Evolutionary conservation across 2,329 filamentous ascomycete species (phyloP), one percentile per base, ranked within the genome.

Genomic region (Hirsutella minnesotensis): DNA sequence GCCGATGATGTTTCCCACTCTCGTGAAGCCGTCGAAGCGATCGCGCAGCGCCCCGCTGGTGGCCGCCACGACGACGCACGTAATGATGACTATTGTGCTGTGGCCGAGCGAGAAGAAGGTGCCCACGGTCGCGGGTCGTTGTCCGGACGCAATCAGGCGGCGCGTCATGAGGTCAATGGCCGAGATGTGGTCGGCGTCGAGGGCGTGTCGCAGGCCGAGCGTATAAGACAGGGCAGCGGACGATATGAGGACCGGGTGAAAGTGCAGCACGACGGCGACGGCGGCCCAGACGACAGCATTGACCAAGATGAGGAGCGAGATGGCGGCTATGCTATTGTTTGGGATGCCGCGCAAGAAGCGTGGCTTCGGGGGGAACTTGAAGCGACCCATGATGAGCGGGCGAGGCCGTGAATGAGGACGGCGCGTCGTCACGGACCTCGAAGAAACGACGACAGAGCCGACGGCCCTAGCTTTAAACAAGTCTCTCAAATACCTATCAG

Each of bases 121-220:
- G 36, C 90, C 92, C 1, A 96, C 90, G 0, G 89, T 90, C 10
- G 94, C 88, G 2, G 90, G 89, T 2, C 78, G 77, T 56, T 92
- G 86, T 16, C 87, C 88, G 0, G 85, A 77, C 0, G 89, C 89
- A 31, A 96, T 79, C 20, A 96, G 76, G 7, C 90, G 80, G 3
- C 92, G 76, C 1, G 92, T 96, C 81, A 94, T 94, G 31, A 96
- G 75, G 63, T 96, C 90, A 54, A 96, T 98, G 49, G 89, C 90
- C 53, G 65, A 64, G 54, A 74, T 76, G 60, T 96, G 92, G 63
- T 96, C 90, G n/a, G 90, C 92, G 56, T 96, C 92, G 37, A 96
- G 77, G n/a, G 90, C 90, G 68, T 96, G 90, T 35, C 90, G 83
- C 12, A 96, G 74, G 3, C 90, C 90, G 10, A 96, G 75, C 0